These are phyloP conservation scores for Diplogelasinospora grovesii DNA, from an alignment of 495 filamentous ascomycete genomes.

Conservation along the genomic window DNA sequence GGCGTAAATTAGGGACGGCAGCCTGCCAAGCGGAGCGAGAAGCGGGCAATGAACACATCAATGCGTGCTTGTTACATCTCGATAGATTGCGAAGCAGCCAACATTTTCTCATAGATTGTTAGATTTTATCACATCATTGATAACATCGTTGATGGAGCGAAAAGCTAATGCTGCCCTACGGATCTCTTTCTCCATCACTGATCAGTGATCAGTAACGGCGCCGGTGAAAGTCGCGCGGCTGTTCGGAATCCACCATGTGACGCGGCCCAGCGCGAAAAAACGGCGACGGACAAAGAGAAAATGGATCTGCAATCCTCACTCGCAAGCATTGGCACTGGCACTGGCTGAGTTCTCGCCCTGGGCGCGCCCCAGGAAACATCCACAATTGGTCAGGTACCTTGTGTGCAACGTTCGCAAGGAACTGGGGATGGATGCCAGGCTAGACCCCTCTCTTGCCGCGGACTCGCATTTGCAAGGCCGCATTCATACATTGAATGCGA, in stretches of 20 bases:
- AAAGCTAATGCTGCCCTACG: too few species aligned
- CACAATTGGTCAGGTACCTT: neutral
- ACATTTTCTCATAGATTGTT: too few species aligned
- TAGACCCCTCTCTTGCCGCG: too few species aligned
- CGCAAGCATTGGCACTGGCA: neutral
- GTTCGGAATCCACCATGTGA: too few species aligned
- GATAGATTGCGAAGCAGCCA: constrained; percentile 3
- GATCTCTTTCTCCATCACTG: too few species aligned
- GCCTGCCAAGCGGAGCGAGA: constrained; percentile 1
- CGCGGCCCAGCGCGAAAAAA: too few species aligned
- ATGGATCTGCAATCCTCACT: constrained; percentile 1
- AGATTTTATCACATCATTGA: neutral
- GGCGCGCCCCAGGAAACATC: neutral
- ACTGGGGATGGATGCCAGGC: neutral
- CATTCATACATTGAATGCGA: too few species aligned
- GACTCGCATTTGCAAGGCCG: too few species aligned
- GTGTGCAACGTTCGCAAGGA: neutral
- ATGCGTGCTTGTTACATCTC: neutral
- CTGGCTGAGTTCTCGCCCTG: constrained; percentile 2
- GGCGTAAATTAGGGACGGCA: constrained; percentile 4
- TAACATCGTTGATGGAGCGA: too few species aligned
- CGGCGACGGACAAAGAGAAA: neutral
- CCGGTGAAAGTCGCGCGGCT: too few species aligned
- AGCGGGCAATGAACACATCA: neutral
- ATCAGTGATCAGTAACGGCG: too few species aligned